phyloP scores from a whole-genome alignment of 805 yeast genomes.

The Priceomyces fermenticarens region DNA sequence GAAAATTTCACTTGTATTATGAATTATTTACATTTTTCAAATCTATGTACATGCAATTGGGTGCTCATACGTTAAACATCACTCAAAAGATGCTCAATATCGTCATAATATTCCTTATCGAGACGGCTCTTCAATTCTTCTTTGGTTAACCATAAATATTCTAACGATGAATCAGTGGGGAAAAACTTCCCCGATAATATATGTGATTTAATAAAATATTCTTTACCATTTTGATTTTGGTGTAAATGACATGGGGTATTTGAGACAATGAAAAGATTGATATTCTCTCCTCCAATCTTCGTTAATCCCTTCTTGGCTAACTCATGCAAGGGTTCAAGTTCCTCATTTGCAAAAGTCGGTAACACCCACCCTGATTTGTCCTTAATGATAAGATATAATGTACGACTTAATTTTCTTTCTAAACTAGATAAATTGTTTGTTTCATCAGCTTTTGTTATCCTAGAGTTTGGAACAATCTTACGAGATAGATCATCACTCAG shows the following conservation, averaged over 20 bases:
- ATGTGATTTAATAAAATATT: conserved; percentile 81
- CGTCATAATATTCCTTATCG: conserved; percentile 50
- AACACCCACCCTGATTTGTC: conserved; percentile 59
- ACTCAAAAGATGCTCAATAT: conserved; percentile 49
- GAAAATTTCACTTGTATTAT: background rate
- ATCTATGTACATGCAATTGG: conserved; percentile 13
- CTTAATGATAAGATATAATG: conserved; percentile 72
- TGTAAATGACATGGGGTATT: conserved; percentile 77
- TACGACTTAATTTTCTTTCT: conserved; percentile 75
- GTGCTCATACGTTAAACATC: conserved; percentile 25
- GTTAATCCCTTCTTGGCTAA: conserved; percentile 75
- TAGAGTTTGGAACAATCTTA: conserved; percentile 66
- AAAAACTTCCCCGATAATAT: conserved; percentile 79
- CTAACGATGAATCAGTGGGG: conserved; percentile 34
- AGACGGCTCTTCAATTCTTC: conserved; percentile 66
- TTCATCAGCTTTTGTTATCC: conserved; percentile 76
- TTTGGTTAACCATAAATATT: conserved; percentile 80
- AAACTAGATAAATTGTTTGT: conserved; percentile 59
- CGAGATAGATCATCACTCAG: conserved; percentile 54
- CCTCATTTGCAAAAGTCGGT: conserved; percentile 59
- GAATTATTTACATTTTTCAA: conserved; percentile 3
- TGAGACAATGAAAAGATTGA: conserved; percentile 91
- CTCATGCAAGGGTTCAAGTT: conserved; percentile 54
- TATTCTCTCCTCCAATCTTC: conserved; percentile 64
- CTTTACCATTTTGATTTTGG: conserved; percentile 41